These are phyloP conservation scores for Yueomyces sinensis DNA, from an alignment of 805 yeast species.

Conservation along the genomic window DNA sequence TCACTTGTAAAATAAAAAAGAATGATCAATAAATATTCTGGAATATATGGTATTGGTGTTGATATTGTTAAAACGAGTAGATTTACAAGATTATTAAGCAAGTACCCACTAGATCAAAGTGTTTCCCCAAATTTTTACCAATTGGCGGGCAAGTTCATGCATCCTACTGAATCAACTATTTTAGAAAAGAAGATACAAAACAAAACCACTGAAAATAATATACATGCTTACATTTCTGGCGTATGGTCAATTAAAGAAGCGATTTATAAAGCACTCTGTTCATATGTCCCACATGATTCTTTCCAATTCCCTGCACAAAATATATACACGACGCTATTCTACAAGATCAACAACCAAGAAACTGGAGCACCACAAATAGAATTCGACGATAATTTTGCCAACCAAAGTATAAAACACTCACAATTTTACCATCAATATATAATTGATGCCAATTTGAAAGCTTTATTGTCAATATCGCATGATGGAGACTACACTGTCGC, in stretches of 20 bases:
- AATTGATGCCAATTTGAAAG: slow-evolving; percentile 1
- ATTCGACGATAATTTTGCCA: slow-evolving; percentile 4
- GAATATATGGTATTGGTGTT: slow-evolving; percentile 15
- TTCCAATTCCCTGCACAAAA: slow-evolving; percentile 20
- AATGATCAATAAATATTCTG: background rate
- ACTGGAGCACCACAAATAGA: slow-evolving; percentile 10
- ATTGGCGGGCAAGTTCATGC: slow-evolving; percentile 19
- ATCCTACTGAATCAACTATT: slow-evolving; percentile 7
- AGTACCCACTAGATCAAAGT: slow-evolving; percentile 3
- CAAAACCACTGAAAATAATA: too few species aligned
- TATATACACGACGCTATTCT: slow-evolving; percentile 15
- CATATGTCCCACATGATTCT: slow-evolving; percentile 4
- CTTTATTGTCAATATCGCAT: slow-evolving; percentile 18
- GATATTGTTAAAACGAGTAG: slow-evolving; percentile 21
- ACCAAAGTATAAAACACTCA: slow-evolving; percentile 1
- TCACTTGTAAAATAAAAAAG: too few species aligned
- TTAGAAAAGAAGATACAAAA: slow-evolving; percentile 3
- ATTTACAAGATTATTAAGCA: slow-evolving; percentile 8
- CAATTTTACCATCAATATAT: slow-evolving; percentile 9
- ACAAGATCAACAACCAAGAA: slow-evolving; percentile 8
- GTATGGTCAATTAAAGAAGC: slow-evolving; percentile 24
- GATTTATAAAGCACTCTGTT: slow-evolving; percentile 11
- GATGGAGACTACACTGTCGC: slow-evolving; percentile 19
- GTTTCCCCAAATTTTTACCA: slow-evolving; percentile 3
- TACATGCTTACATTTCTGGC: slow-evolving; percentile 15